phyloP scores from a whole-genome alignment of 75 land plant genomes.

The Pinus albicaulis region DNA sequence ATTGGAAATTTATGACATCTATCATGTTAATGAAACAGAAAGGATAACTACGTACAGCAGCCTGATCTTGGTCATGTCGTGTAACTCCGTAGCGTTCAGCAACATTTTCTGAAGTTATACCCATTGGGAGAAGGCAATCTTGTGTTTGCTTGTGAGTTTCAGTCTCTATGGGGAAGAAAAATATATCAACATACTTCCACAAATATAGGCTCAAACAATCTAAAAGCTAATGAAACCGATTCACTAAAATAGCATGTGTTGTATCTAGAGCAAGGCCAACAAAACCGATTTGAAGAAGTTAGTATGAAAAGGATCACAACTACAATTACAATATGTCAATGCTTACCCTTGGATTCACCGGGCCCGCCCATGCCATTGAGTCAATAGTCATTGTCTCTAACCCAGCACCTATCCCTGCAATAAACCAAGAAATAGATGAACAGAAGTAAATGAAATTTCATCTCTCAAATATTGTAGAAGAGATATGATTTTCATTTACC shows the following conservation, averaged over 20 bases:
- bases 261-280: slow-evolving; percentile 19
- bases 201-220: background rate
- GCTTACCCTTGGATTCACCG: slow-evolving; percentile 31
- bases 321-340: background rate
- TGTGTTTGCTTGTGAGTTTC: slow-evolving; percentile 31
- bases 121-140: slow-evolving; percentile 43
- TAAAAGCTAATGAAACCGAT: background rate
- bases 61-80: slow-evolving; percentile 6
- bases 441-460: background rate
- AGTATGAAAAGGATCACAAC: too few species aligned
- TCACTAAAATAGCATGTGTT: background rate
- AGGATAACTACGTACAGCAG: too few species aligned
- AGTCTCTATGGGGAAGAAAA: slow-evolving; percentile 9
- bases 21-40: too few species aligned
- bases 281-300: background rate
- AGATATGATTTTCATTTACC: slow-evolving; percentile 20
- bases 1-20: too few species aligned
- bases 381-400: slow-evolving; percentile 37
- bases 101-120: slow-evolving; percentile 46
- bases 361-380: slow-evolving; percentile 35
- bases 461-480: background rate
- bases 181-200: background rate
- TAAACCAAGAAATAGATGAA: background rate
- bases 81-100: slow-evolving; percentile 33
- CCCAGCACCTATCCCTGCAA: slow-evolving; percentile 20